phyloP scores from a whole-genome alignment of 2,329 filamentous ascomycete genomes.

The Neopestalotiopsis sp. region DNA sequence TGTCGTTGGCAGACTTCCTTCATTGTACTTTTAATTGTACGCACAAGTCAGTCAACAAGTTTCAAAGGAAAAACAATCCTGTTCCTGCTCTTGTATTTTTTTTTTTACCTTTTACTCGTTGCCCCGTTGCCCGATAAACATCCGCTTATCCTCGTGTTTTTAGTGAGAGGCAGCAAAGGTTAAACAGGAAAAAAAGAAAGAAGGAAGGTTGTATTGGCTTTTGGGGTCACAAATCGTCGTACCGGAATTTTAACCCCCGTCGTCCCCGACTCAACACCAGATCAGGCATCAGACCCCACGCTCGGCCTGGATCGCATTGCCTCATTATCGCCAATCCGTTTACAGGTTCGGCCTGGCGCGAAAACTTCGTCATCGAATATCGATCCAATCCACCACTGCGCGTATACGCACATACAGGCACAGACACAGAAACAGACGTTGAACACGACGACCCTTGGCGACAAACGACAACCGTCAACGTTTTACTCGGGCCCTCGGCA shows the following conservation, averaged over 20 bases:
- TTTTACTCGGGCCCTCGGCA: not conserved
- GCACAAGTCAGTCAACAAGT: too few relatives aligned
- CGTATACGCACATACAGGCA: not conserved
- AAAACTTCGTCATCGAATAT: not conserved
- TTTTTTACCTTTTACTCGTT: too few relatives aligned
- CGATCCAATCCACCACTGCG: not conserved
- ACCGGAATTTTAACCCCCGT: not conserved
- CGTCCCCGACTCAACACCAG: not conserved
- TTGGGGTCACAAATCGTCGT: not conserved
- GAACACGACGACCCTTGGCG: not conserved
- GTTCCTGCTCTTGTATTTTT: too few relatives aligned
- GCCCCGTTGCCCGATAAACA: too few relatives aligned
- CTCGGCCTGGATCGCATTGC: not conserved
- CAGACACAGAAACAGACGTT: too few relatives aligned
- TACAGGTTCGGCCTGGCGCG: not conserved
- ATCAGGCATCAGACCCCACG: not conserved
- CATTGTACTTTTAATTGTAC: too few relatives aligned
- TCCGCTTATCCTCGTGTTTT: too few relatives aligned
- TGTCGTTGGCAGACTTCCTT: too few relatives aligned
- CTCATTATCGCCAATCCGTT: not conserved
- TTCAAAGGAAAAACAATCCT: too few relatives aligned
- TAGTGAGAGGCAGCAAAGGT: too few relatives aligned
- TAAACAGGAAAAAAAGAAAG: not conserved
- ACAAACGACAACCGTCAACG: not conserved
- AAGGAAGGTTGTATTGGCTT: not conserved